phyloP scores from a whole-genome alignment of 2,329 filamentous ascomycete species.

The Clarireedia hainanense region DNA sequence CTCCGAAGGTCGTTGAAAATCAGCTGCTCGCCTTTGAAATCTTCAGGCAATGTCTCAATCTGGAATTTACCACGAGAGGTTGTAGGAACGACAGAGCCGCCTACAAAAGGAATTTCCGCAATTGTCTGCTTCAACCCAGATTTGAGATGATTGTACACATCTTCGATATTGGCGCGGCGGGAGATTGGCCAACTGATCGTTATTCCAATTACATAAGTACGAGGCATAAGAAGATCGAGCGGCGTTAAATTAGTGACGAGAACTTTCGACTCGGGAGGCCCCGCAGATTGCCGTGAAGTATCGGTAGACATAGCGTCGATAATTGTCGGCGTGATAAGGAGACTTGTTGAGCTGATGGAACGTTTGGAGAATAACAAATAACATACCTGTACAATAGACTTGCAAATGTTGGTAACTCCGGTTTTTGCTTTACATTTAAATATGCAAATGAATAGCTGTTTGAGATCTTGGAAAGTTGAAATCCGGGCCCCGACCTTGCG shows the following conservation, averaged over 20 bases:
- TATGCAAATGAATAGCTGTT: too few species aligned
- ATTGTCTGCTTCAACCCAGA: not conserved
- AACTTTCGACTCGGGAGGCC: not conserved
- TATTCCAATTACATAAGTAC: not conserved
- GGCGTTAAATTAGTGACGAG: constrained; percentile 2
- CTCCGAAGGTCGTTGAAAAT: not conserved
- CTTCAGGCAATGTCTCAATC: not conserved
- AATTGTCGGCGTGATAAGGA: too few species aligned
- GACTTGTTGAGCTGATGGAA: too few species aligned
- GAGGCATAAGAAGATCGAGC: constrained; percentile 3
- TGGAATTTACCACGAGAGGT: not conserved
- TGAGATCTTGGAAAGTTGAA: too few species aligned
- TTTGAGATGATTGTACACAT: not conserved
- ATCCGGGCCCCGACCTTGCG: not conserved
- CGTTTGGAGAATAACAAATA: too few species aligned
- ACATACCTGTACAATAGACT: too few species aligned
- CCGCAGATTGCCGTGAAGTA: not conserved
- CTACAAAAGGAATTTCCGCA: not conserved
- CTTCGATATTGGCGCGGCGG: constrained; percentile 1
- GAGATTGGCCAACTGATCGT: not conserved
- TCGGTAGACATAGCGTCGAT: not conserved
- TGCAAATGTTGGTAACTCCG: too few species aligned
- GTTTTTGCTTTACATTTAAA: too few species aligned
- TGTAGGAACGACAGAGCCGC: not conserved
- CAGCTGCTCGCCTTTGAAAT: not conserved